phyloP scores from a whole-genome alignment of 1,284 basidiomycete species.

The Ustilago shanxiensis region DNA sequence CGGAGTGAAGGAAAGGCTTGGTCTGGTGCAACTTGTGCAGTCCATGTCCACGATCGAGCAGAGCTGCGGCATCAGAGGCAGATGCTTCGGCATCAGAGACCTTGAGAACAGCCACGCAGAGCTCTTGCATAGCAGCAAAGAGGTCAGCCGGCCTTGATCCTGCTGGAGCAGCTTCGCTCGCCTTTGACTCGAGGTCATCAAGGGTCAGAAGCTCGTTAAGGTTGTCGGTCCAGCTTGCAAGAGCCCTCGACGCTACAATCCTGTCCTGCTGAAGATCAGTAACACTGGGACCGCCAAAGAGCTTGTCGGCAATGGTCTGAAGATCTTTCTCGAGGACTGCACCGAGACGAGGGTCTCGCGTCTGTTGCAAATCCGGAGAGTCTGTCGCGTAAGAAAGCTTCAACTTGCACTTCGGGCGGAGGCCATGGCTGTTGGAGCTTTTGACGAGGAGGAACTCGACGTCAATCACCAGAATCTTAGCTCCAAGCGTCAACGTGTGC shows the following conservation, averaged over 20 bases:
- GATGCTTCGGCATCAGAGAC: conserved; percentile 34
- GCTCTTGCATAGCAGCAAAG: conserved; percentile 46
- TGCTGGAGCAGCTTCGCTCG: conserved; percentile 14
- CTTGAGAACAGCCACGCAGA: conserved; percentile 15
- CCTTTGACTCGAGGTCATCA: conserved; percentile 34
- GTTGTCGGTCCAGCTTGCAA: conserved; percentile 34
- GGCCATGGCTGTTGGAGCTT: background rate
- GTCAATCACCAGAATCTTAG: conserved; percentile 55
- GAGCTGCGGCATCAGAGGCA: background rate
- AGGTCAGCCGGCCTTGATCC: conserved; percentile 26
- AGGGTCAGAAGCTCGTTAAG: conserved; percentile 35
- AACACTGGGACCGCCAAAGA: conserved; percentile 22
- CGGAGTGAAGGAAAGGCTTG: conserved; percentile 32
- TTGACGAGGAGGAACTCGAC: conserved; percentile 34
- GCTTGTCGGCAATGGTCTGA: conserved; percentile 32
- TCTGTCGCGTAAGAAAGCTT: conserved; percentile 53
- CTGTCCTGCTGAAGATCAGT: conserved; percentile 20
- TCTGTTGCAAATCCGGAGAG: conserved; percentile 25
- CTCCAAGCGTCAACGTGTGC: conserved; percentile 44
- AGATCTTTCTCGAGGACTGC: conserved; percentile 35
- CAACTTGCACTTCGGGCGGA: conserved; percentile 30
- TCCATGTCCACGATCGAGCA: conserved; percentile 46
- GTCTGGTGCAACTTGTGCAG: conserved; percentile 25
- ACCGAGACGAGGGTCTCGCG: conserved; percentile 37
- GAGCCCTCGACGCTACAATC: conserved; percentile 11